Evolutionary conservation across 441 rosid species (phyloP).

Genomic region (Viola pubescens): DNA sequence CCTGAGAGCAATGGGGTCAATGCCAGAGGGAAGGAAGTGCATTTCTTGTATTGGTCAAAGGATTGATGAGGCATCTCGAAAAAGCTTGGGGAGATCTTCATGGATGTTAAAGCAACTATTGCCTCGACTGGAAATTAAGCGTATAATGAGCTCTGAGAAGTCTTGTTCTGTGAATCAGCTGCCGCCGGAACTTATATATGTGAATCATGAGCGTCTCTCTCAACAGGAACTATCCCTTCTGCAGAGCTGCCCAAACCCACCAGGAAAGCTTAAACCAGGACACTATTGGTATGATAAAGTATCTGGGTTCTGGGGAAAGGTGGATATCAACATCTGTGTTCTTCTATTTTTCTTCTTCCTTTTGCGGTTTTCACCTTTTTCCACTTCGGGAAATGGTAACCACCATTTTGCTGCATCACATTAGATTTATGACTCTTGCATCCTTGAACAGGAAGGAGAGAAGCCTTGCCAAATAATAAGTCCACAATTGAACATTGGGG

Average conservation of each 20-base stretch:
- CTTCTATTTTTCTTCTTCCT: neutral
- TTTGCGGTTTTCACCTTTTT: neutral
- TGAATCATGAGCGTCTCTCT: conserved; percentile 49
- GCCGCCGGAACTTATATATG: conserved; percentile 67
- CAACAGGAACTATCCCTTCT: conserved; percentile 46
- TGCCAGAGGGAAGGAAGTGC: conserved; percentile 99
- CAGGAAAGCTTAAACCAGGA: conserved; percentile 76
- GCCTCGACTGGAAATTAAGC: conserved; percentile 51
- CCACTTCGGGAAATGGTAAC: conserved; percentile 14
- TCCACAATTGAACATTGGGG: conserved; percentile 60
- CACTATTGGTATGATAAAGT: conserved; percentile 89
- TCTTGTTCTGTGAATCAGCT: conserved; percentile 71
- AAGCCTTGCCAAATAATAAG: conserved; percentile 77
- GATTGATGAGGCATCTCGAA: conserved; percentile 64
- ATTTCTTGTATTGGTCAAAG: conserved; percentile 69
- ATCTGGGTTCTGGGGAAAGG: conserved; percentile 99
- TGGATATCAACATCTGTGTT: conserved; percentile 21
- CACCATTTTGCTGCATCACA: conserved; percentile 19
- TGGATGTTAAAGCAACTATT: conserved; percentile 64
- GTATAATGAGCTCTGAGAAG: conserved; percentile 66
- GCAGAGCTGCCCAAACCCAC: conserved; percentile 68
- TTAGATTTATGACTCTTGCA: conserved; percentile 18
- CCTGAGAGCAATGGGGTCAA: conserved; percentile 88
- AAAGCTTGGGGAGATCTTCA: conserved; percentile 63
- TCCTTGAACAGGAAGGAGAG: conserved; percentile 62